Base-by-base conservation (phyloP, 371 early-diverging fungal genomes). In the Rhizopus microsporus region DNA sequence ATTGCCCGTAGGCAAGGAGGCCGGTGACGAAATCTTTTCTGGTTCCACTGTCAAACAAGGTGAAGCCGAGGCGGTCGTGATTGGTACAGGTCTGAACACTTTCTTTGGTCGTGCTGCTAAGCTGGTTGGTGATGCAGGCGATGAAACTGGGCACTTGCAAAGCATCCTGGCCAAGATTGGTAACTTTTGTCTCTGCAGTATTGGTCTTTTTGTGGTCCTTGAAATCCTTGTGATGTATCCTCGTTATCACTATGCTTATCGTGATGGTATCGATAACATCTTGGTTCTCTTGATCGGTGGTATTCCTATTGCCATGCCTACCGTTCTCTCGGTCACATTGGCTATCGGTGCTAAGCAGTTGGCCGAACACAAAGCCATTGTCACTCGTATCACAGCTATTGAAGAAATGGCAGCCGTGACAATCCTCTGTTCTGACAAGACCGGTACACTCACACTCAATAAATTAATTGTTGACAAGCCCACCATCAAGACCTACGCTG, bases 341-440 rank as follows among this genome's bases (percentile, higher is more conserved):
- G 94, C 95, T 39, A 91, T 94, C 37, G 94, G 93, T 59, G 90
- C 94, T 56, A 87, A 90, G 63, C 86, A 89, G 81, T 86, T 95
- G 78, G 93, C 95, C 29, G 83, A 84, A 64, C 87, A 93, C 79
- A 89, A 91, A 59, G 94, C 93, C 7, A 91, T 95, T 60, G 93
- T 94, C 17, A 83, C 92, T 33, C 83, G 85, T 29, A 82, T 94
- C 56, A 82, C 88, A 30, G 86, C 86, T 17, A 90, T 93, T 50
- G 95, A 95, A 75, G 92, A 92, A 51, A 82, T 96, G 62, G 94
- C 94, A 5, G 91, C 91, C 61, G 91, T 91, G 16, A 85, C 86
- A 39, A 89, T 93, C 46, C 88, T 95, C 62, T 93, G 94, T 76
- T 88, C 92, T 4, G 95, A 94, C 78, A 95, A 95, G 81, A 95